Conservation (phyloP, 768 basidiomycete species). For the Lentinula detonsa region DNA sequence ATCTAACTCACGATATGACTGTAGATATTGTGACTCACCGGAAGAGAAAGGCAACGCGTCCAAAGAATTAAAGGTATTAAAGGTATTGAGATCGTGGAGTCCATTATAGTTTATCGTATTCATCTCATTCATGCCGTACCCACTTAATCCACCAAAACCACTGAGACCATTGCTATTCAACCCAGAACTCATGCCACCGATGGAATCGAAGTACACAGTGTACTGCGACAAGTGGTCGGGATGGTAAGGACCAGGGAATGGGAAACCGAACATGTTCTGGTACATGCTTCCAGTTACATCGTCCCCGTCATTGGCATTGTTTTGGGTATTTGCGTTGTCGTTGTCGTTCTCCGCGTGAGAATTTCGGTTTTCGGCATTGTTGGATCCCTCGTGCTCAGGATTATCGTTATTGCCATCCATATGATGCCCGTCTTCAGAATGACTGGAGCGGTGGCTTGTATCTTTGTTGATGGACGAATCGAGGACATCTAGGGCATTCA, state of each 20-base stretch:
- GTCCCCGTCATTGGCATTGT: not conserved
- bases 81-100: not conserved
- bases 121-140: not conserved
- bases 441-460: not conserved
- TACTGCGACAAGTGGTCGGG: slow-evolving; percentile 62
- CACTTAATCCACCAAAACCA: not conserved
- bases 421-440: not conserved
- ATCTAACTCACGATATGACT: too few relatives aligned
- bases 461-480: not conserved
- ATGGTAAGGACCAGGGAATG: slow-evolving; percentile 70
- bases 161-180: not conserved
- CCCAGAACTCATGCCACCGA: not conserved
- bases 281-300: slow-evolving; percentile 12
- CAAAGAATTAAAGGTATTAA: slow-evolving; percentile 13
- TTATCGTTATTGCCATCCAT: not conserved
- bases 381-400: slow-evolving; percentile 16
- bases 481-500: not conserved
- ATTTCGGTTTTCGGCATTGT: slow-evolving; percentile 12
- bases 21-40: not conserved
- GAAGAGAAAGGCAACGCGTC: slow-evolving; percentile 52
- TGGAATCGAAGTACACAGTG: slow-evolving; percentile 21
- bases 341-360: not conserved
- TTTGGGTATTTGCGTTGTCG: not conserved
- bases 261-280: slow-evolving; percentile 30
- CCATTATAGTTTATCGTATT: not conserved